Percentiles rank a stretch among this genome's conserved stretches.
Evolutionary conservation across 306 rosid species (phyloP).

Genomic region (Oemleria cerasiformis): DNA sequence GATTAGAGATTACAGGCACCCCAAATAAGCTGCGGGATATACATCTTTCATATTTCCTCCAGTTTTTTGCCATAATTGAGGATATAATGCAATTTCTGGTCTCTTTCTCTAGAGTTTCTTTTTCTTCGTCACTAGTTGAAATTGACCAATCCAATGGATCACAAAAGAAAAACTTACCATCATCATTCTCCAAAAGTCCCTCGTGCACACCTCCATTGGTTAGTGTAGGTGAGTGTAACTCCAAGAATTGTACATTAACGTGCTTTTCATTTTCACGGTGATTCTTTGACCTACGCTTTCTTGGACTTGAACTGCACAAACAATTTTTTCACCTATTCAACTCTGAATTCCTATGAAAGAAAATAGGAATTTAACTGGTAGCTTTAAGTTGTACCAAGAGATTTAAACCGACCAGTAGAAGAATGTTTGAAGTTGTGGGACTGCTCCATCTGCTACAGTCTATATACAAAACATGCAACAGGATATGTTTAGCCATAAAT

Average conservation of each 20-base stretch:
- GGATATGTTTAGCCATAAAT: conserved; percentile 6
- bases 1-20: background rate
- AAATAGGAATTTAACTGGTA: conserved; percentile 29
- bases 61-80: background rate
- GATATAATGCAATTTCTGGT: background rate
- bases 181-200: conserved; percentile 46
- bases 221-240: conserved; percentile 60
- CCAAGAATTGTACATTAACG: conserved; percentile 68
- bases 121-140: conserved; percentile 1
- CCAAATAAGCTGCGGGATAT: background rate
- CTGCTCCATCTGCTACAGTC: conserved; percentile 69
- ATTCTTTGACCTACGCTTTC: conserved; percentile 36
- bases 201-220: conserved; percentile 45
- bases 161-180: conserved; percentile 39
- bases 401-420: conserved; percentile 78
- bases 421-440: conserved; percentile 72
- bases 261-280: conserved; percentile 46
- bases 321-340: conserved; percentile 26
- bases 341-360: conserved; percentile 21
- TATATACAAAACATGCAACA: conserved; percentile 37
- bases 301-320: conserved; percentile 70
- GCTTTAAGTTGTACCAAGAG: conserved; percentile 39
- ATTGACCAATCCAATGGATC: background rate
- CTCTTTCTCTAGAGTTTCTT: background rate
- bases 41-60: background rate